Evolutionary conservation across 805 yeast species (phyloP).

Genomic region (Yarrowia hollandica): DNA sequence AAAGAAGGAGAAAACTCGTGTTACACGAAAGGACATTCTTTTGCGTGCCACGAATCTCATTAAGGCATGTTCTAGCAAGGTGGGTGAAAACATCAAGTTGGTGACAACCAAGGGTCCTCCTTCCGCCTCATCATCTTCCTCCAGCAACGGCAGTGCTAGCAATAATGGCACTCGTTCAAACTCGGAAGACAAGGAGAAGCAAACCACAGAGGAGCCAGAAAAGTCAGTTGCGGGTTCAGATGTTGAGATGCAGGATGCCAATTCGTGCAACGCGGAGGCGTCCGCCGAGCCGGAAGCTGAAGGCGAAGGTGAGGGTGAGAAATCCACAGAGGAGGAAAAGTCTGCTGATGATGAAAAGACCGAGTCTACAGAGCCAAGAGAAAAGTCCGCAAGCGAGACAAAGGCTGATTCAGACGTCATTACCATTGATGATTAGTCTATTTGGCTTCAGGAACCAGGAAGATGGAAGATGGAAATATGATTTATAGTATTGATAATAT

Average conservation of each 20-base stretch:
- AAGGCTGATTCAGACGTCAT: neutral
- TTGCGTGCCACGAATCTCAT: slow-evolving; percentile 20
- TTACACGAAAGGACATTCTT: slow-evolving; percentile 26
- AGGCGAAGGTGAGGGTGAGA: neutral
- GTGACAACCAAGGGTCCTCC: slow-evolving; percentile 16
- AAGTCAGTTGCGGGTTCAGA: neutral
- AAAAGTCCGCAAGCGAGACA: neutral
- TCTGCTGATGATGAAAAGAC: neutral
- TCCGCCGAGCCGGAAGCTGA: slow-evolving; percentile 7
- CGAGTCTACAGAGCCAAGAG: neutral
- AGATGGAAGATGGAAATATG: no score
- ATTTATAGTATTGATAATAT: no score
- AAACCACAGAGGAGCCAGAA: slow-evolving; percentile 1
- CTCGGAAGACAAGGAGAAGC: slow-evolving; percentile 9
- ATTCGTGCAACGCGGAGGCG: neutral
- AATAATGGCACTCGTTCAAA: neutral
- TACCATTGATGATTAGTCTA: neutral
- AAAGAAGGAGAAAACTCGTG: slow-evolving; percentile 28
- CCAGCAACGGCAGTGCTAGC: neutral
- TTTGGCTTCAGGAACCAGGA: no score
- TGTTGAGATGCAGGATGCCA: slow-evolving; percentile 1
- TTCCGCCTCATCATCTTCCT: neutral
- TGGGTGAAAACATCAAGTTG: slow-evolving; percentile 21
- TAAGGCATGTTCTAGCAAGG: slow-evolving; percentile 10
- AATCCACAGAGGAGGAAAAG: neutral